Conservation (phyloP, 139 green algal genomes). For the Penium margaritaceum region DNA sequence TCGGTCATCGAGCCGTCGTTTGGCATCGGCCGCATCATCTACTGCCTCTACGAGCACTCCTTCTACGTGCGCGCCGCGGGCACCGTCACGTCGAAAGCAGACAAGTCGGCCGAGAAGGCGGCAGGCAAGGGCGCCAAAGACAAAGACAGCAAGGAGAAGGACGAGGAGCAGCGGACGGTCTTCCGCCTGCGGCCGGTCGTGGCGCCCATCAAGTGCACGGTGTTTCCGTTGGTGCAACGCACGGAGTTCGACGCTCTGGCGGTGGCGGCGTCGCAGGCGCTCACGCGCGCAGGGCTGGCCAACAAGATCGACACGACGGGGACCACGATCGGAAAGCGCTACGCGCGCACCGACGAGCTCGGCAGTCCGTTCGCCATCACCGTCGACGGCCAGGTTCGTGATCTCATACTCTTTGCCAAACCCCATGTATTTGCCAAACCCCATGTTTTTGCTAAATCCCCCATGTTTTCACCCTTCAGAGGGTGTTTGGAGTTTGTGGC, state of each 20-base stretch:
- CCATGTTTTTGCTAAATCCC: too few species aligned
- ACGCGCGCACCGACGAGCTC: conserved; percentile 87
- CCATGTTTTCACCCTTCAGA: too few species aligned
- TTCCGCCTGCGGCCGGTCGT: conserved; percentile 80
- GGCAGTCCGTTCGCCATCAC: conserved; percentile 92
- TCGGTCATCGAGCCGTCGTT: conserved; percentile 97
- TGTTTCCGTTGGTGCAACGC: conserved; percentile 79
- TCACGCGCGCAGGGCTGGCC: conserved; percentile 64
- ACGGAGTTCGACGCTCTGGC: conserved; percentile 61
- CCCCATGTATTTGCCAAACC: too few species aligned
- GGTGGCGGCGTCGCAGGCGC: conserved; percentile 48
- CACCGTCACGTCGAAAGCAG: too few species aligned
- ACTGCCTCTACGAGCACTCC: conserved; percentile 95
- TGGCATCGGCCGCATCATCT: conserved; percentile 95
- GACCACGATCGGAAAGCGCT: conserved; percentile 81
- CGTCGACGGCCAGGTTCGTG: conserved; percentile 73
- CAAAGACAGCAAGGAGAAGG: too few species aligned
- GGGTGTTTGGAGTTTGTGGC: too few species aligned
- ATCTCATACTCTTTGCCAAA: too few species aligned
- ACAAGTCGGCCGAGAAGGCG: too few species aligned
- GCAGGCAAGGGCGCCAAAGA: too few species aligned
- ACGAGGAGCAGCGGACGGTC: conserved; percentile 61
- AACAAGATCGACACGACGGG: conserved; percentile 87
- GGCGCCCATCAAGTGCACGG: conserved; percentile 90
- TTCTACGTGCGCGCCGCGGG: conserved; percentile 81